These are phyloP conservation scores for Apiotrichum gamsii DNA, from an alignment of 1,284 basidiomycete genomes.

Conservation along the genomic window DNA sequence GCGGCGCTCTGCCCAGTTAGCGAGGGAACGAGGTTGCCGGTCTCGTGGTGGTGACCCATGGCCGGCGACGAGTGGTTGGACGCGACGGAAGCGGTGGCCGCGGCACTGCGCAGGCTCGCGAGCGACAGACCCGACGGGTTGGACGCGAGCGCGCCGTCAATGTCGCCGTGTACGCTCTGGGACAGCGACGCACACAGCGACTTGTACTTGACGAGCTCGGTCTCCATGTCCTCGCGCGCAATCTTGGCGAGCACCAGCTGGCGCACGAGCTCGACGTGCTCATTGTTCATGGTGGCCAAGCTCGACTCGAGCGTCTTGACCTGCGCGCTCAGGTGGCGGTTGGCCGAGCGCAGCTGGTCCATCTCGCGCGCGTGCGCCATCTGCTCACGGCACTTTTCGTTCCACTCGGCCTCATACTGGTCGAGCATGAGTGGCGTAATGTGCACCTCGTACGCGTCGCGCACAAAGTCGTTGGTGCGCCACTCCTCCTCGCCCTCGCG, in stretches of 20 bases:
- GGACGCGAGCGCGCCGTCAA: slow-evolving; percentile 7
- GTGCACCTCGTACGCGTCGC: slow-evolving; percentile 70
- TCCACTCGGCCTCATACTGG: slow-evolving; percentile 77
- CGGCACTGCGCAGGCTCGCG: neutral
- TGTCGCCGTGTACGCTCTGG: slow-evolving; percentile 3
- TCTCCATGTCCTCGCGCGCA: slow-evolving; percentile 81
- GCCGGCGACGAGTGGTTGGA: too few species aligned
- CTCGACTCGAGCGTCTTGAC: slow-evolving; percentile 72
- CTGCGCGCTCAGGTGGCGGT: slow-evolving; percentile 67
- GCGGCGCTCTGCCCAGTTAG: too few species aligned
- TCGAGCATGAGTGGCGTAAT: slow-evolving; percentile 92
- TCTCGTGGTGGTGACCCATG: too few species aligned
- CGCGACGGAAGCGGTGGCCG: too few species aligned
- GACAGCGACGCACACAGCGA: slow-evolving; percentile 58
- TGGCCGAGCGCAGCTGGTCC: slow-evolving; percentile 69
- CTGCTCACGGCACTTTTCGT: slow-evolving; percentile 60
- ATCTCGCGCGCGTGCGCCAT: slow-evolving; percentile 74
- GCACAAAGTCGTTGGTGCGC: slow-evolving; percentile 71
- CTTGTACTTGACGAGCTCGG: slow-evolving; percentile 85
- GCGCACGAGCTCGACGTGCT: slow-evolving; percentile 57
- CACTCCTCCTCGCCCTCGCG: slow-evolving; percentile 49
- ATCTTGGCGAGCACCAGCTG: slow-evolving; percentile 80
- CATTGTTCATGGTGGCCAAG: slow-evolving; percentile 60
- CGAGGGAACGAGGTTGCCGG: too few species aligned
- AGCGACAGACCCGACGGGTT: neutral